phyloP scores from a whole-genome alignment of 495 filamentous ascomycete genomes.

The Penicillium coprophilum region DNA sequence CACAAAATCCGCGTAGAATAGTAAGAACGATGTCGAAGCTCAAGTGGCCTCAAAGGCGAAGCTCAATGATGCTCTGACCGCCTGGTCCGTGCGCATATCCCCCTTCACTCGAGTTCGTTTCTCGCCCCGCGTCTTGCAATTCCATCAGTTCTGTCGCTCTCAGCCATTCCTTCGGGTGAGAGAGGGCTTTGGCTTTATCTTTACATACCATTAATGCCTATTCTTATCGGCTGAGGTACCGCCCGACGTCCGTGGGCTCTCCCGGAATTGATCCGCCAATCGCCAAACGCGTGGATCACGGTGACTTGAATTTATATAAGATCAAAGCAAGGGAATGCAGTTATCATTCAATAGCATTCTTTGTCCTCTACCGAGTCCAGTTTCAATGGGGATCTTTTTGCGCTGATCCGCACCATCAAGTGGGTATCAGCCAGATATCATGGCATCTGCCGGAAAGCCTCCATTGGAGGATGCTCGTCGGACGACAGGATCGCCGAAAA shows the following conservation, averaged over 20 bases:
- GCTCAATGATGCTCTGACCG: constrained; percentile 29
- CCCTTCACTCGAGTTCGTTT: constrained; percentile 29
- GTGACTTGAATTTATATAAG: constrained; percentile 17
- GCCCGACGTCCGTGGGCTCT: constrained; percentile 11
- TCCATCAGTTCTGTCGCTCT: constrained; percentile 26
- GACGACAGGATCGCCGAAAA: constrained; percentile 57
- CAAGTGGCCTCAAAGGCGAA: constrained; percentile 11
- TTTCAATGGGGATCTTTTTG: constrained; percentile 46
- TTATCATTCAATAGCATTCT: constrained; percentile 34
- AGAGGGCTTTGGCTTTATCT: constrained; percentile 17
- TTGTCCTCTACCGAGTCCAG: constrained; percentile 30
- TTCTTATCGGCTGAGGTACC: constrained; percentile 14
- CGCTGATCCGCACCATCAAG: constrained; percentile 38
- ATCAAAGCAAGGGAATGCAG: constrained; percentile 45
- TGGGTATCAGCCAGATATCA: constrained; percentile 36
- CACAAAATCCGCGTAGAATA: not conserved
- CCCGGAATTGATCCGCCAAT: constrained; percentile 26
- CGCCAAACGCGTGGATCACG: constrained; percentile 19
- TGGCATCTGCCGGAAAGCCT: constrained; percentile 47
- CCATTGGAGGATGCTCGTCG: constrained; percentile 48
- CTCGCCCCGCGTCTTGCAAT: constrained; percentile 31
- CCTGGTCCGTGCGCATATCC: constrained; percentile 30
- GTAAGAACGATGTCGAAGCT: constrained; percentile 6
- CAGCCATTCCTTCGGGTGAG: constrained; percentile 19
- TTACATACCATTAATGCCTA: constrained; percentile 15